These are phyloP conservation scores for Ophiobolus disseminans DNA, from an alignment of 2,329 filamentous ascomycete species.

Conservation along the genomic window DNA sequence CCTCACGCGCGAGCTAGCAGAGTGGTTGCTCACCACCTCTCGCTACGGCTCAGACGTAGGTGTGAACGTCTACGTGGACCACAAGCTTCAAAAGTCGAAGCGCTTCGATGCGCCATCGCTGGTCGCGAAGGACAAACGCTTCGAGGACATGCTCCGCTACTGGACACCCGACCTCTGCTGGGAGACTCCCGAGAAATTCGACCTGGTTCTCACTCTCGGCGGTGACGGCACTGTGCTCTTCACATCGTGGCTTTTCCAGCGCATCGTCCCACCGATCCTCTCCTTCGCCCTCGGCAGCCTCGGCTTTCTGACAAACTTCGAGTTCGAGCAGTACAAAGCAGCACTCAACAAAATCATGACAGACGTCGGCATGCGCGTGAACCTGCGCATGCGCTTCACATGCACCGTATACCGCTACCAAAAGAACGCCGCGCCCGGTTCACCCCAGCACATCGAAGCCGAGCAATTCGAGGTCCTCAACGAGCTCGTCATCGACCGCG, in stretches of 20 bases:
- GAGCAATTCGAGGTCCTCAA: constrained; percentile 99
- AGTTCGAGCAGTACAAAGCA: constrained; percentile 85
- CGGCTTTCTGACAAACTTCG: constrained; percentile 87
- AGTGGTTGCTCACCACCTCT: constrained; percentile 87
- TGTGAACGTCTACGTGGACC: constrained; percentile 97
- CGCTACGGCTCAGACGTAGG: constrained; percentile 89
- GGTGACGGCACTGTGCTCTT: constrained; percentile 88
- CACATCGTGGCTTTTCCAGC: constrained; percentile 91
- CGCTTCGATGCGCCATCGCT: constrained; percentile 82
- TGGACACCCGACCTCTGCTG: constrained; percentile 98
- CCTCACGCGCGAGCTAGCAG: constrained; percentile 83
- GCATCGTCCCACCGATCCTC: constrained; percentile 82
- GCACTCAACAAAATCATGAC: constrained; percentile 92
- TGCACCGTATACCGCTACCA: constrained; percentile 88
- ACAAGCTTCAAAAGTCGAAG: constrained; percentile 86
- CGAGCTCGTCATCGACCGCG: constrained; percentile 96
- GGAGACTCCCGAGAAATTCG: constrained; percentile 91
- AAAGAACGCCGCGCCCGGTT: constrained; percentile 52
- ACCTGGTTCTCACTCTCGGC: constrained; percentile 87
- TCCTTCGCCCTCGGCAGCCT: constrained; percentile 85
- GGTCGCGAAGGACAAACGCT: constrained; percentile 75
- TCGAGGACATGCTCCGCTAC: constrained; percentile 85
- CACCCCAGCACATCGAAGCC: constrained; percentile 76
- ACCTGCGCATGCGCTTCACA: constrained; percentile 97
- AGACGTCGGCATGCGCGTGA: constrained; percentile 93